phyloP scores from a whole-genome alignment of 2,329 filamentous ascomycete genomes.

The Aureobasidium subglaciale region DNA sequence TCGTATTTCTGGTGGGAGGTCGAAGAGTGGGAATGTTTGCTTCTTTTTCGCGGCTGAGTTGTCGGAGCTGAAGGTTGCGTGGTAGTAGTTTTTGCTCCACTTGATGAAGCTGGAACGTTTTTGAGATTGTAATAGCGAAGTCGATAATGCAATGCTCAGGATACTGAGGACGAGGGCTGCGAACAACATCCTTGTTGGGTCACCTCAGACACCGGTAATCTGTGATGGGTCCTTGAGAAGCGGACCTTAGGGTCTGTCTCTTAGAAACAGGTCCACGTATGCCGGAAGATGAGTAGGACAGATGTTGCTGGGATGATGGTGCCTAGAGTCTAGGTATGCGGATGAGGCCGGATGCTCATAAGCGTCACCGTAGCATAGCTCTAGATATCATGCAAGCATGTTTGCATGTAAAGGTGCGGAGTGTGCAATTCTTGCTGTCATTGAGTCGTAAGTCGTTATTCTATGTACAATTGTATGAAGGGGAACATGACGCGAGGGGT shows the following conservation, averaged over 20 bases:
- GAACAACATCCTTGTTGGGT: background rate
- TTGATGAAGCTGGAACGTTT: background rate
- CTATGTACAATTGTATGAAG: background rate
- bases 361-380: no score
- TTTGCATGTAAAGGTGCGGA: no score
- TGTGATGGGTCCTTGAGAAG: background rate
- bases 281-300: background rate
- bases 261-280: no score
- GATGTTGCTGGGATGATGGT: no score
- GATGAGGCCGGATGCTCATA: no score
- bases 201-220: background rate
- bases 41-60: background rate
- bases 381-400: no score
- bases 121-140: background rate
- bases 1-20: background rate
- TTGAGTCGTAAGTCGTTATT: constrained; percentile 1
- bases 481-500: background rate
- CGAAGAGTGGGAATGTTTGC: background rate
- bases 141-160: background rate
- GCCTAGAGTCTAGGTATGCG: no score
- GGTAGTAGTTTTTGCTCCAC: background rate
- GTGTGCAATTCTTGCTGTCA: background rate
- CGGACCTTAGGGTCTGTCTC: no score
- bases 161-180: background rate
- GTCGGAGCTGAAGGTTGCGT: background rate